Evolutionary conservation across 495 filamentous ascomycete genomes (phyloP), one percentile per base, ranked within the genome.

Genomic region (Viridothelium virens): DNA sequence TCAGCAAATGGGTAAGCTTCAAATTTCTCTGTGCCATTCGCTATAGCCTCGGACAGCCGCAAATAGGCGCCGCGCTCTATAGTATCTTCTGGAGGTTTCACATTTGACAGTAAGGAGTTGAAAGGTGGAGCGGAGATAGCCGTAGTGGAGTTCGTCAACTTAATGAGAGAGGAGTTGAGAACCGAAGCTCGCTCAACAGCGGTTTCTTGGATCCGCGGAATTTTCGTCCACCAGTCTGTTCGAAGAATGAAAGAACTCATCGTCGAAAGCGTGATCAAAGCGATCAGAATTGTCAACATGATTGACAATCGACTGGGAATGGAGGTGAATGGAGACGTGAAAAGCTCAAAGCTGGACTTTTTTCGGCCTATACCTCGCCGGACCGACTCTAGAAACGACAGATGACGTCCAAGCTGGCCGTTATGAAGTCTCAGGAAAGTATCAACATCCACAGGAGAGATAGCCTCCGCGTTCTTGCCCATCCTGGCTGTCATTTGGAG

Each of bases 1-100:
- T 63, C 61, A 5, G 38, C 61, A 33, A 63, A 41, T 25, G 41
- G 37, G 61, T 31, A 47, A 33, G 61, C 61, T 41, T 63, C 41
- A n/a, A 63, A 63, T 14, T 63, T 47, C 41, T 63, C 61, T 47
- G 61, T 41, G 37, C 41, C 61, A 37, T 63, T 63, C 25, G 61
- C 61, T 9, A 41, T 59, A 34, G 53, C 53, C 7, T 59, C 53
- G 14, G 53, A 33, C 31, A 59, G n/a, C 6, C n/a, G 61, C 37
- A 37, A 63, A 3, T 41, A 37, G 2, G 61, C 38, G 10, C 14
- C 38, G 31, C 41, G 61, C 9, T 63, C 61, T 25, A 10, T 31
- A 1, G 61, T 25, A 41, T 41, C 37, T 41, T 63, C 61, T 63
- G 11, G 31, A n/a, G 16, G 34, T 47, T 63, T 12, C 4, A 11